phyloP scores from a whole-genome alignment of 768 basidiomycete genomes.

The Tricholoma saponaceum region DNA sequence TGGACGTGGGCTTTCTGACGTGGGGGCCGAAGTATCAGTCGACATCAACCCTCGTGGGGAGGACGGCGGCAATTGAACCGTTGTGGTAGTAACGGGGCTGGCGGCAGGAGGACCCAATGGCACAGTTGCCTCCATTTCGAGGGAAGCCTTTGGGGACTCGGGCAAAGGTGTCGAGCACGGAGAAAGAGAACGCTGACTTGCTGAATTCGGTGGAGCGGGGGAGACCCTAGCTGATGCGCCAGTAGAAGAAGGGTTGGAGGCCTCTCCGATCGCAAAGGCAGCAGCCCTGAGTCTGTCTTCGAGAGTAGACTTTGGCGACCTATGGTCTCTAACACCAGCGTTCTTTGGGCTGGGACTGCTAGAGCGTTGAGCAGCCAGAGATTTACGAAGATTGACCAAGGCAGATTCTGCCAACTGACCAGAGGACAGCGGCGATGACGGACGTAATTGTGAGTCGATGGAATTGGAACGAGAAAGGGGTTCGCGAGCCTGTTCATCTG shows the following conservation, averaged over 20 bases:
- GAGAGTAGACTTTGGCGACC: conserved; percentile 49
- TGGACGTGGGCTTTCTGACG: too few relatives aligned
- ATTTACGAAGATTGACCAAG: conserved; percentile 58
- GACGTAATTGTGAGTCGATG: conserved; percentile 22
- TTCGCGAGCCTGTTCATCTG: conserved; percentile 17
- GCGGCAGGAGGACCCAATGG: neutral
- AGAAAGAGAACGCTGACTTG: conserved; percentile 31
- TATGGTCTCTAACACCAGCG: conserved; percentile 11
- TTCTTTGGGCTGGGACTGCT: conserved; percentile 26
- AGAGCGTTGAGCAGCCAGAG: conserved; percentile 49
- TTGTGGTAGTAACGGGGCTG: neutral
- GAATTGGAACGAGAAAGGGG: conserved; percentile 32
- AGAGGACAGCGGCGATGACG: conserved; percentile 38
- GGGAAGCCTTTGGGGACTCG: conserved; percentile 29
- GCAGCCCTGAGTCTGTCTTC: conserved; percentile 76
- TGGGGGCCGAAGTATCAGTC: neutral
- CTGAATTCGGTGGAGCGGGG: conserved; percentile 25
- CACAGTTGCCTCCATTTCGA: conserved; percentile 8
- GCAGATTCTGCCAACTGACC: conserved; percentile 59
- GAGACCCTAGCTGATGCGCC: conserved; percentile 36
- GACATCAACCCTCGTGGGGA: neutral
- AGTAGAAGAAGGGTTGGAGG: conserved; percentile 41
- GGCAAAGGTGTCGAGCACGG: conserved; percentile 42
- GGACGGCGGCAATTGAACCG: neutral
- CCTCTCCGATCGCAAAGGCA: conserved; percentile 54